phyloP scores from a whole-genome alignment of 768 basidiomycete genomes.

The Trametes cubensis region DNA sequence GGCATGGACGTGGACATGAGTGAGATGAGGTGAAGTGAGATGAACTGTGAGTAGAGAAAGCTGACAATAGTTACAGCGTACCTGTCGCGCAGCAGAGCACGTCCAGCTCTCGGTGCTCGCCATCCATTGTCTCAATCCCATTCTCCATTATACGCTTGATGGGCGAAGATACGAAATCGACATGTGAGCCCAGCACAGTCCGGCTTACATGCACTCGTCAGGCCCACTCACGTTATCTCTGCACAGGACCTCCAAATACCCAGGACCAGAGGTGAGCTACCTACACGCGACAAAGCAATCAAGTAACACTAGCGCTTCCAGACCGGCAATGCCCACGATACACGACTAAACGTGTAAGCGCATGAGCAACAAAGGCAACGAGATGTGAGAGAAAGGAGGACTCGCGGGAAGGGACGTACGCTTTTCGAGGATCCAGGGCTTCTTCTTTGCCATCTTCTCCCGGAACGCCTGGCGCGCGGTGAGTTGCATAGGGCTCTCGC shows the following conservation, averaged over 20 bases:
- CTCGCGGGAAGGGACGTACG: slow-evolving; percentile 36
- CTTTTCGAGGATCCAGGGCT: slow-evolving; percentile 62
- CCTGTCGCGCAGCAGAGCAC: slow-evolving; percentile 68
- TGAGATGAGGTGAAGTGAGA: too few relatives aligned
- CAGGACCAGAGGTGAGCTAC: slow-evolving; percentile 67
- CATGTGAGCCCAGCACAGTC: slow-evolving; percentile 34
- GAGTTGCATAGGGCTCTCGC: slow-evolving; percentile 42
- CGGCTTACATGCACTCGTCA: neutral
- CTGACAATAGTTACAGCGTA: slow-evolving; percentile 25
- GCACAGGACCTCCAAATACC: slow-evolving; percentile 66
- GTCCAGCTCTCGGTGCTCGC: slow-evolving; percentile 56
- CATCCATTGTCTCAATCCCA: slow-evolving; percentile 62
- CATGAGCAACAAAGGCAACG: too few relatives aligned
- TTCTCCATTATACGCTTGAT: slow-evolving; percentile 55
- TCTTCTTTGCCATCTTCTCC: slow-evolving; percentile 52
- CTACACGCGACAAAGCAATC: slow-evolving; percentile 61
- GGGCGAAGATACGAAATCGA: slow-evolving; percentile 52
- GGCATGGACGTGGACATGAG: too few relatives aligned
- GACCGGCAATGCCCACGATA: neutral
- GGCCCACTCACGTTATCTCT: slow-evolving; percentile 53
- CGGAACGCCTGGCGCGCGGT: slow-evolving; percentile 42
- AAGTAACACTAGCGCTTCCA: slow-evolving; percentile 50
- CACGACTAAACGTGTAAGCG: neutral
- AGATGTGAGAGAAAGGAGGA: too few relatives aligned
- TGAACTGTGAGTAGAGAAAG: neutral